Conservation (phyloP, 805 yeast species). For the Barnettozyma vustinii region DNA sequence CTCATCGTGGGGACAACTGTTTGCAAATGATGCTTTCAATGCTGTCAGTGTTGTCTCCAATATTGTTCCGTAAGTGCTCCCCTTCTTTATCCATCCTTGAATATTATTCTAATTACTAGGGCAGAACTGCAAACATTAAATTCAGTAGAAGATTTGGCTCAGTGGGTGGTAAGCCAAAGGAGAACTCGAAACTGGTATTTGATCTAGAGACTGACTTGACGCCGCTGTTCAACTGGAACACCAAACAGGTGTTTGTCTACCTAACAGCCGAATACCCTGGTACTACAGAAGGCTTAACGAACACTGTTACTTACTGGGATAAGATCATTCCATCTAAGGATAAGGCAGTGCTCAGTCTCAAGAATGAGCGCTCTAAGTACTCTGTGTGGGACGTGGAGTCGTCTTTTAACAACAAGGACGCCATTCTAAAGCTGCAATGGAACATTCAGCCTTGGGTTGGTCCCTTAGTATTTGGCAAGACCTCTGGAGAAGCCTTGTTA, state of each 20-base stretch:
- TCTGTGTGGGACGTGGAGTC: slow-evolving; percentile 82
- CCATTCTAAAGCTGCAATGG: slow-evolving; percentile 73
- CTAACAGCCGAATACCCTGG: slow-evolving; percentile 75
- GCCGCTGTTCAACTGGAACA: slow-evolving; percentile 90
- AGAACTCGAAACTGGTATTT: slow-evolving; percentile 65
- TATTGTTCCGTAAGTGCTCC: slow-evolving; percentile 28
- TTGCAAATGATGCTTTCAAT: slow-evolving; percentile 38
- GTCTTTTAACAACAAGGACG: slow-evolving; percentile 51
- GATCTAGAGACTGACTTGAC: slow-evolving; percentile 72
- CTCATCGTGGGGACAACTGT: slow-evolving; percentile 45
- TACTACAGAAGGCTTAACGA: slow-evolving; percentile 33
- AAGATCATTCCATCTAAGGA: slow-evolving; percentile 57
- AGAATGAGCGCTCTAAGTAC: slow-evolving; percentile 61
- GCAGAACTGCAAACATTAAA: slow-evolving; percentile 37
- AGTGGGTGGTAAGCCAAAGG: slow-evolving; percentile 59
- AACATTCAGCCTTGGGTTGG: slow-evolving; percentile 92
- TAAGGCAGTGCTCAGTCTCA: slow-evolving; percentile 52
- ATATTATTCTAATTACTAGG: slow-evolving; percentile 3
- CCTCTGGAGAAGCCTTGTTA: slow-evolving; percentile 25
- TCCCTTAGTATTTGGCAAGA: slow-evolving; percentile 63
- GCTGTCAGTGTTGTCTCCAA: slow-evolving; percentile 33
- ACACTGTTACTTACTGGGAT: slow-evolving; percentile 89
- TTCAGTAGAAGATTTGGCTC: slow-evolving; percentile 66
- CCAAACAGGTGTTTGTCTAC: slow-evolving; percentile 92
- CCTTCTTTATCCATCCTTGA: slow-evolving; percentile 3